These are phyloP conservation scores for Leptographium lundbergii DNA, from an alignment of 2,329 filamentous ascomycete genomes.

Conservation along the genomic window DNA sequence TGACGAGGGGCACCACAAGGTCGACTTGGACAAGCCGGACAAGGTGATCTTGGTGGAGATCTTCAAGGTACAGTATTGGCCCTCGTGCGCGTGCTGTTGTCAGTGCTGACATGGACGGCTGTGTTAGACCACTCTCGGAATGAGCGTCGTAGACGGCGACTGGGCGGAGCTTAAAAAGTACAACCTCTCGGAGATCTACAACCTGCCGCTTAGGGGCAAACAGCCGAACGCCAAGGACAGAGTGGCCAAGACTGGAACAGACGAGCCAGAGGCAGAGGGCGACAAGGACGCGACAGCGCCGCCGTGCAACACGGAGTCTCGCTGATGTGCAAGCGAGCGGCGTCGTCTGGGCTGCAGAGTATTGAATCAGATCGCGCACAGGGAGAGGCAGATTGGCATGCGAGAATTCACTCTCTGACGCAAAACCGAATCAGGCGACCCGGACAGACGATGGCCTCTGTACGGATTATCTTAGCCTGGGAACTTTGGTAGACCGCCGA, in stretches of 20 bases:
- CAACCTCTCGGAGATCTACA: constrained; percentile 65
- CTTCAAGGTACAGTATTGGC: constrained; percentile 47
- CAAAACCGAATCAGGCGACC: not conserved
- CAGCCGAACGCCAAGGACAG: not conserved
- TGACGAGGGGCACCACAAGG: constrained; percentile 51
- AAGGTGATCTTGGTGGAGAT: constrained; percentile 70
- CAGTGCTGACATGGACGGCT: constrained; percentile 3
- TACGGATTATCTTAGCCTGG: not conserved
- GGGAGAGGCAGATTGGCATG: not conserved
- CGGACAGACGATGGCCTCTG: not conserved
- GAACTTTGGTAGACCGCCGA: not conserved
- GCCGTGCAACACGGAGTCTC: not conserved
- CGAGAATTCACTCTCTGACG: not conserved
- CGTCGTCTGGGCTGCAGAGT: not conserved
- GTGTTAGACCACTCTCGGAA: constrained; percentile 51
- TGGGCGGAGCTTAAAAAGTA: constrained; percentile 65
- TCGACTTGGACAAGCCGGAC: constrained; percentile 66
- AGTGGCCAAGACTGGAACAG: not conserved
- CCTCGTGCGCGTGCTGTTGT: not conserved
- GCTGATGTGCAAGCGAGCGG: not conserved
- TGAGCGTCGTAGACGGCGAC: constrained; percentile 65
- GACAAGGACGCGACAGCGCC: not conserved
- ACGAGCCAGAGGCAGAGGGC: not conserved
- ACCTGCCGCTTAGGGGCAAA: constrained; percentile 18
- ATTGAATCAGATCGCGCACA: not conserved